phyloP scores from a whole-genome alignment of 208 protist species.

The Trypanosoma mega region DNA sequence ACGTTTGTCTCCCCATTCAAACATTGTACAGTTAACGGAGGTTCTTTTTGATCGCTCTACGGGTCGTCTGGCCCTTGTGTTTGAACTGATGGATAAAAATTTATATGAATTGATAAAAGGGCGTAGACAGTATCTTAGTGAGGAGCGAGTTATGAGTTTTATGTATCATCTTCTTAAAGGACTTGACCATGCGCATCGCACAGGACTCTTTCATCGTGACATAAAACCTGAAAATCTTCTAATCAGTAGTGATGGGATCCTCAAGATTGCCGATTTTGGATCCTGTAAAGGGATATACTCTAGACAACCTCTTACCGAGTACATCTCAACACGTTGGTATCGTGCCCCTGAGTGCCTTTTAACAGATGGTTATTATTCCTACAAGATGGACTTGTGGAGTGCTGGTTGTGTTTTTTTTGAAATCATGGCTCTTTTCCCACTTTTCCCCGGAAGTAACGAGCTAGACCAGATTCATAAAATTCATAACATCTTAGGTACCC shows the following conservation, averaged over 20 bases:
- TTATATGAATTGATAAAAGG: constrained; percentile 96
- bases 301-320: constrained; percentile 87
- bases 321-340: constrained; percentile 94
- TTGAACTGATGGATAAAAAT: constrained; percentile 98
- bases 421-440: constrained; percentile 69
- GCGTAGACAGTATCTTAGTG: constrained; percentile 78
- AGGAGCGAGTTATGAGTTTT: constrained; percentile 85
- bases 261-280: constrained; percentile 94
- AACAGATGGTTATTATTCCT: constrained; percentile 87
- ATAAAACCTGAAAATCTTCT: constrained; percentile 98
- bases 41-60: constrained; percentile 94
- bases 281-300: constrained; percentile 81
- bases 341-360: constrained; percentile 92
- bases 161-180: constrained; percentile 91
- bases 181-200: constrained; percentile 92
- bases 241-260: constrained; percentile 77
- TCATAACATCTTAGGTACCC: constrained; percentile 91
- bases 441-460: constrained; percentile 84
- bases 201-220: constrained; percentile 94
- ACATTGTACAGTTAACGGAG: constrained; percentile 95
- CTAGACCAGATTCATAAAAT: constrained; percentile 89
- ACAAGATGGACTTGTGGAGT: constrained; percentile 92
- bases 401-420: constrained; percentile 89
- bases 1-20: constrained; percentile 90
- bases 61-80: constrained; percentile 94